phyloP scores from a whole-genome alignment of 75 land plant genomes.

The Azolla pinnata region DNA sequence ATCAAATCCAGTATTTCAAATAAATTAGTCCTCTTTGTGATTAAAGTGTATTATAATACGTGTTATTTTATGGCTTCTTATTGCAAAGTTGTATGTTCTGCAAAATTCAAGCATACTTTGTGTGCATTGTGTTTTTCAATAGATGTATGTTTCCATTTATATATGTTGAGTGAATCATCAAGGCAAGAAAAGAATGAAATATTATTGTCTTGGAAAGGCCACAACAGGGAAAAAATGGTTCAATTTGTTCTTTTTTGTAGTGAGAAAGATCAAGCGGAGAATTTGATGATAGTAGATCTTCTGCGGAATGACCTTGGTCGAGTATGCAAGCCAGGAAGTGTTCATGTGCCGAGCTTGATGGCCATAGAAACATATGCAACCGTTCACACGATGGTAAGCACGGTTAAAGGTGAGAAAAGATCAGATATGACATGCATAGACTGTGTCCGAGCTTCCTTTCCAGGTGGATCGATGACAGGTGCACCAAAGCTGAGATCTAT shows the following conservation, averaged over 20 bases:
- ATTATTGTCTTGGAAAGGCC: no score
- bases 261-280: constrained; percentile 98
- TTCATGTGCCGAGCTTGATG: constrained; percentile 89
- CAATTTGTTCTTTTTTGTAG: constrained; percentile 28
- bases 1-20: no score
- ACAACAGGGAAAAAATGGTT: no score
- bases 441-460: constrained; percentile 91
- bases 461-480: constrained; percentile 99
- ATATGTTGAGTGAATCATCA: no score
- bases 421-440: constrained; percentile 44
- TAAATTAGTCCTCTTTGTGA: no score
- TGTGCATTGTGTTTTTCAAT: no score
- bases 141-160: no score
- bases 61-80: no score
- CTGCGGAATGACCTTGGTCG: constrained; percentile 94
- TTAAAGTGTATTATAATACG: no score
- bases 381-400: constrained; percentile 96
- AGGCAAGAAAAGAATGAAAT: background rate
- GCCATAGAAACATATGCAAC: constrained; percentile 93
- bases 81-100: no score
- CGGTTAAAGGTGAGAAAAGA: constrained; percentile 64
- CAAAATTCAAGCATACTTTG: no score
- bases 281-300: constrained; percentile 96
- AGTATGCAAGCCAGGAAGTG: constrained; percentile 87
- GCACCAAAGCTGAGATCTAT: constrained; percentile 92